Evolutionary conservation across 352 stramenopile species (phyloP).

Genomic region (Phytopythium cucurbitacearum): DNA sequence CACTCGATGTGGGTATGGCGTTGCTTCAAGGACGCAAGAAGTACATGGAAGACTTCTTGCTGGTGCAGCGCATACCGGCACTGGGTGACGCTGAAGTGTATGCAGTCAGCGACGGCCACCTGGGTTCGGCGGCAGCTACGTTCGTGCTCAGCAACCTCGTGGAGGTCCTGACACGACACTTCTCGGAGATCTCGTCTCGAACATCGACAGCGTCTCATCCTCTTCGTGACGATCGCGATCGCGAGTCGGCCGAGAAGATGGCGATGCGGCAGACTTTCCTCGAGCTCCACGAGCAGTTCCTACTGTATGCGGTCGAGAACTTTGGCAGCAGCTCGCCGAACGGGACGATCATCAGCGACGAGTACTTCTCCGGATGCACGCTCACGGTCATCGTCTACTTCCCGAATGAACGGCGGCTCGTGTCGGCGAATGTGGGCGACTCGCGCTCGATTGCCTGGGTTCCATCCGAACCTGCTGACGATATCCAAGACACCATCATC

Average conservation of each 20-base stretch:
- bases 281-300: slow-evolving; percentile 58
- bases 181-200: slow-evolving; percentile 2
- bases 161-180: slow-evolving; percentile 24
- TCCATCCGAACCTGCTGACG: not conserved
- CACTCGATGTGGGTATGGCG: slow-evolving; percentile 28
- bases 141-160: slow-evolving; percentile 63
- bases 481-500: slow-evolving; percentile 7
- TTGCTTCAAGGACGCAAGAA: slow-evolving; percentile 89
- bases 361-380: slow-evolving; percentile 80
- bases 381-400: slow-evolving; percentile 75
- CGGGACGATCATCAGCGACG: slow-evolving; percentile 2
- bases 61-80: slow-evolving; percentile 13
- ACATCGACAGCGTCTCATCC: too few species aligned
- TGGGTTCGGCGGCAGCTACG: slow-evolving; percentile 85
- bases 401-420: slow-evolving; percentile 34
- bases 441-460: slow-evolving; percentile 68
- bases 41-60: slow-evolving; percentile 91
- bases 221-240: slow-evolving; percentile 6
- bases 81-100: slow-evolving; percentile 65
- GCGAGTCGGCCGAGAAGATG: slow-evolving; percentile 41
- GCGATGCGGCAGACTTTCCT: slow-evolving; percentile 70
- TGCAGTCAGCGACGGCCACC: slow-evolving; percentile 94
- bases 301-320: slow-evolving; percentile 22
- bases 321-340: not conserved
- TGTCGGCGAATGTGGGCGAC: slow-evolving; percentile 84